Evolutionary conservation across 108 stramenopile genomes (phyloP).

Genomic region (Ochromonas danica): DNA sequence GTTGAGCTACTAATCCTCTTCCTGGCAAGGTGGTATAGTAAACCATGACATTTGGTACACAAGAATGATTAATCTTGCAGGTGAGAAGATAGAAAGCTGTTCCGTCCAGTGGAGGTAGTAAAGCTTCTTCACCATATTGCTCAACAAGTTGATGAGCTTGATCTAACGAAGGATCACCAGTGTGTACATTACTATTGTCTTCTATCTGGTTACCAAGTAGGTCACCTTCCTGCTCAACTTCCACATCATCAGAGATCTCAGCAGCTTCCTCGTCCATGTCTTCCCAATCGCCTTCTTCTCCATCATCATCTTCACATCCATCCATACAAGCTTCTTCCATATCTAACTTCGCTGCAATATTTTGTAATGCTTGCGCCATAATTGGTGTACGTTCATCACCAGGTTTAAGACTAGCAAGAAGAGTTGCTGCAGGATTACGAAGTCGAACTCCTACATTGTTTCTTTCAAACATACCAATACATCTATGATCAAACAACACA

Average conservation of each 20-base stretch:
- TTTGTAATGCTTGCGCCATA: background rate
- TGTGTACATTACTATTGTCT: background rate
- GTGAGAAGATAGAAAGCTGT: constrained; percentile 68
- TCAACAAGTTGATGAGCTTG: background rate
- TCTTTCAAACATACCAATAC: constrained; percentile 62
- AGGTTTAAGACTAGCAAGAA: background rate
- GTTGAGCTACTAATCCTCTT: constrained; percentile 60
- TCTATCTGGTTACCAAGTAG: too few relatives aligned
- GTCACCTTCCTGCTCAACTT: background rate
- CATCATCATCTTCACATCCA: constrained; percentile 33
- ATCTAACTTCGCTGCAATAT: too few relatives aligned
- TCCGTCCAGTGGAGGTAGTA: constrained; percentile 74
- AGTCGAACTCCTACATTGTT: constrained; percentile 58
- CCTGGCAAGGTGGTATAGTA: constrained; percentile 47
- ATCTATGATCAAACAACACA: background rate
- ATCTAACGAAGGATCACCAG: background rate
- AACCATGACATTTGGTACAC: constrained; percentile 65
- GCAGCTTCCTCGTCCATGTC: constrained; percentile 37
- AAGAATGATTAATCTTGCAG: constrained; percentile 85
- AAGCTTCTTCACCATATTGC: constrained; percentile 39
- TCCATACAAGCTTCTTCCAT: background rate
- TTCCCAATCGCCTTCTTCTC: constrained; percentile 29
- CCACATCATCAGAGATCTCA: background rate
- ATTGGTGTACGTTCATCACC: background rate
- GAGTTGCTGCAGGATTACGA: constrained; percentile 35